Conservation (phyloP, 768 basidiomycete genomes). For the Calocybe indica region DNA sequence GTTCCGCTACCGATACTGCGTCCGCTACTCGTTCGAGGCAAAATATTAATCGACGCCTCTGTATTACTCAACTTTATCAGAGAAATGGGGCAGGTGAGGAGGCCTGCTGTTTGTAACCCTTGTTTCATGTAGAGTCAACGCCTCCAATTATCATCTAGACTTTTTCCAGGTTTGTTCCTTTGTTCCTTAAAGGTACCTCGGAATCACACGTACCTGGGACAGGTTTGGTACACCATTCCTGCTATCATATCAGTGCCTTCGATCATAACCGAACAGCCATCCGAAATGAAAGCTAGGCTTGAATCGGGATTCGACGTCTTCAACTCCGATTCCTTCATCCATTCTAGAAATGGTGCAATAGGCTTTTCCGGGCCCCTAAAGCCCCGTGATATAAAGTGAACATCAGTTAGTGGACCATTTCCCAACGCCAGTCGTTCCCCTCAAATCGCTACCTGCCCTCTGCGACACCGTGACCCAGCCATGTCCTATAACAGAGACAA, state of each 20-base stretch:
- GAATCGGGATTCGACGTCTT: not conserved
- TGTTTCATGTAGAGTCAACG: not conserved
- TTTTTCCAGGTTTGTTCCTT: not conserved
- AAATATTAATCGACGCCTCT: no score
- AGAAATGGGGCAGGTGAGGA: no score
- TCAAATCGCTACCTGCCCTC: not conserved
- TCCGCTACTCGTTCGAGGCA: no score
- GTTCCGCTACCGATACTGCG: no score
- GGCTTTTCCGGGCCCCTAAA: no score
- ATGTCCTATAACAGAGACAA: constrained; percentile 19
- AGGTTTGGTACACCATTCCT: constrained; percentile 2
- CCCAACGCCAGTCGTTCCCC: not conserved
- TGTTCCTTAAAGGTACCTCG: not conserved
- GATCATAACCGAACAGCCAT: not conserved
- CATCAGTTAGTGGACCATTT: not conserved
- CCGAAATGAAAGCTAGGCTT: not conserved
- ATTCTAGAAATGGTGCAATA: no score
- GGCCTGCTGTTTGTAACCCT: not conserved
- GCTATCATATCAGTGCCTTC: constrained; percentile 10
- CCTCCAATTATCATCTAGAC: not conserved
- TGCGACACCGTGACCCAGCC: not conserved
- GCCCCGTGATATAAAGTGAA: no score
- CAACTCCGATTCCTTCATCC: no score
- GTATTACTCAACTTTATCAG: no score
- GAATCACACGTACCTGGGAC: not conserved